phyloP scores from a whole-genome alignment of 2,329 filamentous ascomycete genomes.

The Exophiala sp. region DNA sequence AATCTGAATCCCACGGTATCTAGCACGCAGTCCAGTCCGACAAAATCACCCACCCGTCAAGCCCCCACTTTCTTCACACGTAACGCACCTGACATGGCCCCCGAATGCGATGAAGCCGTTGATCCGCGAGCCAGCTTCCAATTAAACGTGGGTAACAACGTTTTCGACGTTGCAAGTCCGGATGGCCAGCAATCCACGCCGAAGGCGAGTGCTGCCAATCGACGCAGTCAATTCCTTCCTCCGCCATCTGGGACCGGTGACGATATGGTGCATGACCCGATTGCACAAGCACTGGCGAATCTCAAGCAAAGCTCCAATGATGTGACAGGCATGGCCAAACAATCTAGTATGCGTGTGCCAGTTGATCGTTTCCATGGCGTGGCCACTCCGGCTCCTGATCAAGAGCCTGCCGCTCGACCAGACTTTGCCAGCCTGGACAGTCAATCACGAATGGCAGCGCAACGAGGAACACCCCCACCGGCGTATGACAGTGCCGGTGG shows the following conservation, averaged over 20 bases:
- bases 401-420: slow-evolving; percentile 32
- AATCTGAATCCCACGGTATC: slow-evolving; percentile 29
- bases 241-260: slow-evolving; percentile 42
- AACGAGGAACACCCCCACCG: slow-evolving; percentile 74
- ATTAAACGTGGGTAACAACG: slow-evolving; percentile 89
- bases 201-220: slow-evolving; percentile 36
- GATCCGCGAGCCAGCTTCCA: slow-evolving; percentile 90
- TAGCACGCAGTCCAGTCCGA: slow-evolving; percentile 39
- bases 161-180: slow-evolving; percentile 83
- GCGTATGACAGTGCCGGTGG: slow-evolving; percentile 65
- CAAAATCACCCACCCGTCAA: slow-evolving; percentile 38
- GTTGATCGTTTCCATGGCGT: slow-evolving; percentile 95
- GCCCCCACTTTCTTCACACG: slow-evolving; percentile 34
- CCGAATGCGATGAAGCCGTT: slow-evolving; percentile 71
- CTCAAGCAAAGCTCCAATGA: slow-evolving; percentile 53
- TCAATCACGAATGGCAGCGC: slow-evolving; percentile 50
- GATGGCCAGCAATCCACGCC: slow-evolving; percentile 52
- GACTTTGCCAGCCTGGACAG: slow-evolving; percentile 25
- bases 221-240: slow-evolving; percentile 20
- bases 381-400: slow-evolving; percentile 63
- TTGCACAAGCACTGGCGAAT: slow-evolving; percentile 85
- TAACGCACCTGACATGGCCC: slow-evolving; percentile 31
- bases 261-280: slow-evolving; percentile 62
- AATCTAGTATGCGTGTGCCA: slow-evolving; percentile 76
- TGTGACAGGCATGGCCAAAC: slow-evolving; percentile 57